phyloP scores from a whole-genome alignment of 257 asterid genomes.

The Apocynum venetum region DNA sequence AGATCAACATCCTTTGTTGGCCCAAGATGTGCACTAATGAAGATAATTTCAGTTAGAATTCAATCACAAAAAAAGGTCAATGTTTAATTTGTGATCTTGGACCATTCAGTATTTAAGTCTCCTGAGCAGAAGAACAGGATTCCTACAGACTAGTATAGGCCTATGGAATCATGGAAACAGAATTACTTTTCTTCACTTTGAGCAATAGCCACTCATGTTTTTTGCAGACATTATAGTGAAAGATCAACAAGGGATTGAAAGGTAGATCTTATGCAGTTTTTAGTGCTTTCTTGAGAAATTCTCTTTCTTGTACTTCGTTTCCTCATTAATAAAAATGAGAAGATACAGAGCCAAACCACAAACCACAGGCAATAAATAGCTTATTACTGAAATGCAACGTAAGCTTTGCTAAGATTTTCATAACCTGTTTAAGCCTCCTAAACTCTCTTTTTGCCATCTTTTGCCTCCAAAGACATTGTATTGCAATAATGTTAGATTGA shows the following conservation, averaged over 20 bases:
- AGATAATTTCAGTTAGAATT: background rate
- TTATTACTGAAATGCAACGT: background rate
- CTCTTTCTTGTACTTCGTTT: background rate
- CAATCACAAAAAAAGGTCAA: background rate
- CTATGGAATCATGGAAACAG: background rate
- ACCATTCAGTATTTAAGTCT: background rate
- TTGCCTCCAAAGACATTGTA: constrained; percentile 94
- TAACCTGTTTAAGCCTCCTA: constrained; percentile 88
- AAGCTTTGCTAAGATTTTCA: constrained; percentile 5
- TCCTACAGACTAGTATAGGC: background rate
- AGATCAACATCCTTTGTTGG: background rate
- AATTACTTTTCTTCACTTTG: background rate
- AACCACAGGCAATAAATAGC: background rate
- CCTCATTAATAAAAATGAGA: background rate
- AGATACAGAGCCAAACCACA: background rate
- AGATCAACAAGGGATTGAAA: background rate
- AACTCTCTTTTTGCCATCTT: constrained; percentile 85
- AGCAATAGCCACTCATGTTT: background rate
- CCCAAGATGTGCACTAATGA: background rate
- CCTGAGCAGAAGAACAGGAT: background rate
- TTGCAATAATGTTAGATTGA: constrained; percentile 68
- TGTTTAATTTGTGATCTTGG: background rate
- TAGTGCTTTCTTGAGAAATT: background rate
- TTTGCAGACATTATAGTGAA: background rate
- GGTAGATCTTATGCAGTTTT: background rate